Evolutionary conservation across 257 asterid genomes (phyloP), one percentile per base, ranked within the genome.

Genomic region (Eustoma russellianum): DNA sequence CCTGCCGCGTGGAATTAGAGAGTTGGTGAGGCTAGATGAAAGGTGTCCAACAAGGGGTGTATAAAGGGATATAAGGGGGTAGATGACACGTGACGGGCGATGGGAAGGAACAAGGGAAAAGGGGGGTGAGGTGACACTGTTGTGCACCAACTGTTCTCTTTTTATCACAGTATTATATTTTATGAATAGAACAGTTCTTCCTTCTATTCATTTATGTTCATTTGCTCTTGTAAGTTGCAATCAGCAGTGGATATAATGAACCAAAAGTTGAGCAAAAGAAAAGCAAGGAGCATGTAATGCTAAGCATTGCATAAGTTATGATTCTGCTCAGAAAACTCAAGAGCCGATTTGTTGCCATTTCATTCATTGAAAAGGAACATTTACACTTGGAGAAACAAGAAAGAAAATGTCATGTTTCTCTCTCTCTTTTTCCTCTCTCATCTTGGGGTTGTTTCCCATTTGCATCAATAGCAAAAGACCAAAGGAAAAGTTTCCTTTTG

Each of bases 291-390:
- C 61, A 64, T 61, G 76, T 64, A 55, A 17, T 46, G 12, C 40
- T 47, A 13, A 16, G n/a, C 50, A 56, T 40, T 13, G 49, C 40
- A 33, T 15, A n/a, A 16, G 10, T 3, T 58, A 33, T 28, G 5
- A 50, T 35, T 7, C 18, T 41, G 18, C 53, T n/a, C n/a, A 19
- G 41, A 41, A 46, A 53, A 17, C 46, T 33, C 35, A 57, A 24
- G 50, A 55, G 60, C 66, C 52, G 54, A 61, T 41, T 46, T 52
- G 61, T 66, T 64, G 65, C 59, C 65, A 78, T 55, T 38, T 73
- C 62, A 68, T 75, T 73, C 66, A 64, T 38, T 48, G 60, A 69
- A 81, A 75, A 69, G 69, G 65, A 69, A 70, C 66, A 73, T 70
- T 52, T 24, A 59, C 70, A 77, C 62, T 55, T 45, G 41, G 57